Evolutionary conservation across 192 early-diverging fungal genomes (phyloP).

Genomic region (Powellomyces hirtus): DNA sequence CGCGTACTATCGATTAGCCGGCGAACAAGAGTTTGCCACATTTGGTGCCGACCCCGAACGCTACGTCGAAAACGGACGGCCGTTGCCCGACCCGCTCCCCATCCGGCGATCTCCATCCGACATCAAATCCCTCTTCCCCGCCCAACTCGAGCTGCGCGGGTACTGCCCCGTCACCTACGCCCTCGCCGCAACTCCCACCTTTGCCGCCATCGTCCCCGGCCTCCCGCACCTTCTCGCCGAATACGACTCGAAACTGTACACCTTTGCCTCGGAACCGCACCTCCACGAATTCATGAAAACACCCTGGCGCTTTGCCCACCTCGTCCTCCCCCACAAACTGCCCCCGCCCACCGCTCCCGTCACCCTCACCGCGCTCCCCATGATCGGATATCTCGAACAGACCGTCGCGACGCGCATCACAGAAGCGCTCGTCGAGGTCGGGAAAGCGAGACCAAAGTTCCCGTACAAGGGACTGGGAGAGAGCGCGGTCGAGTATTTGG

Average conservation of each 20-base stretch:
- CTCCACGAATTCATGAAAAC: slow-evolving; percentile 19
- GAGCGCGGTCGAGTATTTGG: slow-evolving; percentile 51
- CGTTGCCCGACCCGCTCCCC: slow-evolving; percentile 48
- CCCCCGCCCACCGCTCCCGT: slow-evolving; percentile 46
- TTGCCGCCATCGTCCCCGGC: slow-evolving; percentile 47
- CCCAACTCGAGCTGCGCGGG: slow-evolving; percentile 52
- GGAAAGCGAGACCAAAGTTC: slow-evolving; percentile 46
- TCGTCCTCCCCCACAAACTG: slow-evolving; percentile 49
- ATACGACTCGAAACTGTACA: slow-evolving; percentile 49
- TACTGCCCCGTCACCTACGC: slow-evolving; percentile 57
- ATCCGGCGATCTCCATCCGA: slow-evolving; percentile 1
- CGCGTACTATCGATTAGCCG: slow-evolving; percentile 41
- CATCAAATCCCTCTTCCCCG: slow-evolving; percentile 47
- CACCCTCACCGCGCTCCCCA: slow-evolving; percentile 36
- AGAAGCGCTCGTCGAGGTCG: slow-evolving; percentile 41
- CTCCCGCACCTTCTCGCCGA: slow-evolving; percentile 38
- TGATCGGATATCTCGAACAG: slow-evolving; percentile 58
- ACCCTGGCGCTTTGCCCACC: slow-evolving; percentile 44
- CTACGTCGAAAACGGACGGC: slow-evolving; percentile 32
- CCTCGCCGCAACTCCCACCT: slow-evolving; percentile 38
- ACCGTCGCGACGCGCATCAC: slow-evolving; percentile 41
- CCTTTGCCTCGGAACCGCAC: slow-evolving; percentile 21
- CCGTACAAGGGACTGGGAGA: slow-evolving; percentile 42
- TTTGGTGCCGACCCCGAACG: slow-evolving; percentile 44
- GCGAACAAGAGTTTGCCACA: slow-evolving; percentile 21